phyloP scores from a whole-genome alignment of 2,329 filamentous ascomycete genomes.

The Stagonosporopsis cucurbitacearum region DNA sequence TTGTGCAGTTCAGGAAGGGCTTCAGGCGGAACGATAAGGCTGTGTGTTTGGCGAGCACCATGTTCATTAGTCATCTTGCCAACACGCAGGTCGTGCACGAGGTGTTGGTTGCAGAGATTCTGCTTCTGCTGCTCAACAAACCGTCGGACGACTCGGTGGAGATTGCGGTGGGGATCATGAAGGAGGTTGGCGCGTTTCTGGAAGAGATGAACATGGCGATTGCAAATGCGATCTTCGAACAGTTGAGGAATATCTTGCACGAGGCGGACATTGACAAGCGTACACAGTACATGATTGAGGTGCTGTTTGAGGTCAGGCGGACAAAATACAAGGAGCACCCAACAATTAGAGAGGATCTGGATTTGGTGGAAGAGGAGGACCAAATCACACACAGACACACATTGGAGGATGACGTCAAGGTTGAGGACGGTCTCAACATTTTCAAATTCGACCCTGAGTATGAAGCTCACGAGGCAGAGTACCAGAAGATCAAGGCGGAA shows the following conservation, averaged over 20 bases:
- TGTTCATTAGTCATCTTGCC: constrained; percentile 92
- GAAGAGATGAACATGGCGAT: constrained; percentile 95
- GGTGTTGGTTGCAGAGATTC: constrained; percentile 88
- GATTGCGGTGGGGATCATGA: constrained; percentile 91
- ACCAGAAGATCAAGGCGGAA: constrained; percentile 88
- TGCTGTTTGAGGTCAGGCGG: constrained; percentile 94
- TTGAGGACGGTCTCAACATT: constrained; percentile 87
- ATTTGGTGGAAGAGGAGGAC: constrained; percentile 96
- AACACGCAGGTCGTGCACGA: constrained; percentile 97
- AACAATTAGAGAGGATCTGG: constrained; percentile 87
- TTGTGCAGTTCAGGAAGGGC: constrained; percentile 93
- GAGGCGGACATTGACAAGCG: constrained; percentile 97
- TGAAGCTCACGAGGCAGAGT: constrained; percentile 89
- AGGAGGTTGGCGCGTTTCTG: constrained; percentile 90
- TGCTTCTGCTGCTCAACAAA: constrained; percentile 90
- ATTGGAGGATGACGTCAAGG: constrained; percentile 76
- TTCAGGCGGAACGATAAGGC: constrained; percentile 97
- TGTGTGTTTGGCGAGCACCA: constrained; percentile 90
- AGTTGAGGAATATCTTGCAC: constrained; percentile 93
- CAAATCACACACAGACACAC: constrained; percentile 90
- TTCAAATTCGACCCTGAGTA: constrained; percentile 94
- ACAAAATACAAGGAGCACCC: constrained; percentile 97
- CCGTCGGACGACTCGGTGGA: constrained; percentile 97
- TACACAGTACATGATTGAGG: constrained; percentile 99
- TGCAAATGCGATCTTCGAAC: constrained; percentile 89